Evolutionary conservation across 768 basidiomycete species (phyloP).

Genomic region (Mycena rosella): DNA sequence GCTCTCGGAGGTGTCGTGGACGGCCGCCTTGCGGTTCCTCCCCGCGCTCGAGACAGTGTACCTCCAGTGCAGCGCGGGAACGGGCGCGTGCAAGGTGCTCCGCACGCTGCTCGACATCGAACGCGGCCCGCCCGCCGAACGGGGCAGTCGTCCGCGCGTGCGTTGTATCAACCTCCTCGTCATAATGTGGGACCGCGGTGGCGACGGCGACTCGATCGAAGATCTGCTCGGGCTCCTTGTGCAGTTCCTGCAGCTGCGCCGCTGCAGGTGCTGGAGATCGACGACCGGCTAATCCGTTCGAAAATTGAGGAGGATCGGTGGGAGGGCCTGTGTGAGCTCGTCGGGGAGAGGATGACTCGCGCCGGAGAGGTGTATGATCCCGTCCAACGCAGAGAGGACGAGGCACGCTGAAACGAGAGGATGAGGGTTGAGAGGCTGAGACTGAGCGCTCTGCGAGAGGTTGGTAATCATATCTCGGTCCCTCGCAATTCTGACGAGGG

Average conservation of each 20-base stretch:
- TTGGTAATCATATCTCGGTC: too few relatives aligned
- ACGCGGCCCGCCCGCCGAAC: background rate
- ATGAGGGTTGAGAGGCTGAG: too few relatives aligned
- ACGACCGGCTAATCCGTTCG: background rate
- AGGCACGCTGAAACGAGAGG: too few relatives aligned
- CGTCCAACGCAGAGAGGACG: too few relatives aligned
- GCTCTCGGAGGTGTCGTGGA: background rate
- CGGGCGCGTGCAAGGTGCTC: too few relatives aligned
- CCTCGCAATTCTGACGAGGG: too few relatives aligned
- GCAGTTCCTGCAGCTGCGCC: background rate
- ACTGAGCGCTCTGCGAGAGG: too few relatives aligned
- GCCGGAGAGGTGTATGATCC: conserved; percentile 3
- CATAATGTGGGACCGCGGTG: background rate
- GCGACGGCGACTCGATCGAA: background rate
- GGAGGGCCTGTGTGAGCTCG: conserved; percentile 7
- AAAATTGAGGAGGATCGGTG: background rate
- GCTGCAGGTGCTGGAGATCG: conserved; percentile 2
- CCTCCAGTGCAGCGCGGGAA: background rate
- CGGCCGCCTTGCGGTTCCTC: conserved; percentile 1
- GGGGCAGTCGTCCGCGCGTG: background rate
- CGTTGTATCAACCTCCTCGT: background rate
- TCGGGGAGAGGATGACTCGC: background rate
- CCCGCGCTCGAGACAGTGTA: conserved; percentile 10
- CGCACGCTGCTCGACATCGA: too few relatives aligned
- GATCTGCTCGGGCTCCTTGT: background rate